These are phyloP conservation scores for Acer negundo DNA, from an alignment of 345 rosid genomes.

Conservation along the genomic window DNA sequence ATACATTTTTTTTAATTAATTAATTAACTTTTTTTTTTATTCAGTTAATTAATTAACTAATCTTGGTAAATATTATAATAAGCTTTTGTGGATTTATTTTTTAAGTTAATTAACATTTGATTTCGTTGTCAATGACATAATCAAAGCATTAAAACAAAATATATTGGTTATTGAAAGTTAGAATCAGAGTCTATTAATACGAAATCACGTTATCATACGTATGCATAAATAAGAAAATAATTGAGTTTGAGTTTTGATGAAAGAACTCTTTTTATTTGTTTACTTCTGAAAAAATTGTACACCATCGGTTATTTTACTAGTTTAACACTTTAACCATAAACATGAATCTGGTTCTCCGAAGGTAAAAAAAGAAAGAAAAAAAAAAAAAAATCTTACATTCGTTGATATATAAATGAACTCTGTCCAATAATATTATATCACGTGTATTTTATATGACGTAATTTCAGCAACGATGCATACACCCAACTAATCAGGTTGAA, in stretches of 20 bases:
- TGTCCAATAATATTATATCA: too few relatives aligned
- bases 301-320: background rate
- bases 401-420: too few relatives aligned
- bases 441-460: too few relatives aligned
- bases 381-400: too few relatives aligned
- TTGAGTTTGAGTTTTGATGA: background rate
- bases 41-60: background rate
- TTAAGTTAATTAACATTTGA: conserved; percentile 9
- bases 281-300: background rate
- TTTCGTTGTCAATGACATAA: conserved; percentile 23
- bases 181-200: background rate
- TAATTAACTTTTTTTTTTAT: background rate
- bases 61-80: background rate
- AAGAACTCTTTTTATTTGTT: background rate
- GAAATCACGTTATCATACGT: background rate
- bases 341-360: too few relatives aligned
- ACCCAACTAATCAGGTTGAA: too few relatives aligned
- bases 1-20: background rate
- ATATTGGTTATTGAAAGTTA: background rate
- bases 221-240: background rate
- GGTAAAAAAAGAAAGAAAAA: too few relatives aligned
- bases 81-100: background rate
- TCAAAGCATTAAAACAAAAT: conserved; percentile 8
- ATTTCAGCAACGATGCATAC: too few relatives aligned
- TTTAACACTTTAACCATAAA: background rate